Evolutionary conservation across 106 monocot species (phyloP).

Genomic region (Dioscorea zingiberensis): DNA sequence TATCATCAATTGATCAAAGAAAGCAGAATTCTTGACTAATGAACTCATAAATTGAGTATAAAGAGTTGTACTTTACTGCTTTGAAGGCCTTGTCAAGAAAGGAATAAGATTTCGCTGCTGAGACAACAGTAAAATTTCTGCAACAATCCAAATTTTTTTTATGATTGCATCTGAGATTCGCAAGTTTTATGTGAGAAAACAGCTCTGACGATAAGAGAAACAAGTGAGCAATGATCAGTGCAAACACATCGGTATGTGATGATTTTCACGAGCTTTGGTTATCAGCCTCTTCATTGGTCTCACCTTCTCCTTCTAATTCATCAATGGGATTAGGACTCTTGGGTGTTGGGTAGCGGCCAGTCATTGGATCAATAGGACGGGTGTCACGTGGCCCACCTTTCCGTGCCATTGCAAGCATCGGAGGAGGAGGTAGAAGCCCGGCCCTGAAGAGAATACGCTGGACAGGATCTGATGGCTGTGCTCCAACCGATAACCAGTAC

Average conservation of each 20-base stretch:
- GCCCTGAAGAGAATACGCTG: constrained; percentile 82
- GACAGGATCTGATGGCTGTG: constrained; percentile 83
- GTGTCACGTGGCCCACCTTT: constrained; percentile 80
- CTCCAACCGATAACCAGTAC: constrained; percentile 92
- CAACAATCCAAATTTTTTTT: too few species aligned
- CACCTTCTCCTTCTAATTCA: constrained; percentile 10
- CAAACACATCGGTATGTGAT: too few species aligned
- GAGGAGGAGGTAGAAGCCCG: constrained; percentile 78
- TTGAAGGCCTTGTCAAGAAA: not conserved
- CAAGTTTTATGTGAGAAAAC: too few species aligned
- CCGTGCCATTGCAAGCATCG: constrained; percentile 58
- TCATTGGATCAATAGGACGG: constrained; percentile 66
- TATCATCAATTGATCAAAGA: too few species aligned
- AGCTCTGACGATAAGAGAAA: too few species aligned
- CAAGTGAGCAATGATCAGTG: too few species aligned
- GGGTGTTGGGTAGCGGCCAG: constrained; percentile 37
- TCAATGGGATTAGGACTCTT: not conserved
- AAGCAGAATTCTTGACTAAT: too few species aligned
- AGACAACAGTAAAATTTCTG: too few species aligned
- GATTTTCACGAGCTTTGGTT: too few species aligned
- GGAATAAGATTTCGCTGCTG: not conserved
- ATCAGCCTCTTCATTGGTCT: constrained; percentile 8
- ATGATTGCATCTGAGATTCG: too few species aligned
- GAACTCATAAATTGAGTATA: not conserved
- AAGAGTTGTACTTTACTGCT: not conserved